Conservation (phyloP, 768 basidiomycete species). For the Tricholoma bakamatsutake region DNA sequence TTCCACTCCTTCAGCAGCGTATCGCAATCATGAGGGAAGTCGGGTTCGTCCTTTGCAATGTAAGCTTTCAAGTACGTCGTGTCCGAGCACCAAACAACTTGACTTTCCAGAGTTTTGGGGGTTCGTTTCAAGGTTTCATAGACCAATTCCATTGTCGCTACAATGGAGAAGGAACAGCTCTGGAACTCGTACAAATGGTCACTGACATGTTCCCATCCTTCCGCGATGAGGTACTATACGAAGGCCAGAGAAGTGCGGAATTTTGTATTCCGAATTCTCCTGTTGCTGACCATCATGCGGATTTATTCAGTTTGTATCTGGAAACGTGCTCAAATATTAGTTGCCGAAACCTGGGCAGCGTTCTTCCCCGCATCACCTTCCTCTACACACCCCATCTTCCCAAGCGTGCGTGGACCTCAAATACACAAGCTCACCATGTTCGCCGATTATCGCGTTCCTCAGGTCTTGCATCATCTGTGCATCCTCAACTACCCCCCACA, state of each 20-base stretch:
- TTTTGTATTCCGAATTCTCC: not conserved
- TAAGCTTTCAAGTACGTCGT: slow-evolving; percentile 27
- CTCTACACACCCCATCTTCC: slow-evolving; percentile 67
- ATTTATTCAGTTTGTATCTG: slow-evolving; percentile 60
- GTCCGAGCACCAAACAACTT: not conserved
- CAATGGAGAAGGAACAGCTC: slow-evolving; percentile 53
- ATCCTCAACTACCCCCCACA: slow-evolving; percentile 67
- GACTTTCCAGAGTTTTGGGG: slow-evolving; percentile 49
- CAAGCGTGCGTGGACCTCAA: slow-evolving; percentile 43
- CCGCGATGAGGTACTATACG: slow-evolving; percentile 57
- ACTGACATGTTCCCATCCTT: slow-evolving; percentile 68
- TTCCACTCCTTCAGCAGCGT: slow-evolving; percentile 69
- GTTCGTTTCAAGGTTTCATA: slow-evolving; percentile 66
- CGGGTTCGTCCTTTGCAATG: slow-evolving; percentile 64
- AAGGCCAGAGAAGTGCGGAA: slow-evolving; percentile 52
- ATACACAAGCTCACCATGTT: slow-evolving; percentile 87
- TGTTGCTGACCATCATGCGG: not conserved
- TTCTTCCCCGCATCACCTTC: slow-evolving; percentile 59
- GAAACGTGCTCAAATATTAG: slow-evolving; percentile 89
- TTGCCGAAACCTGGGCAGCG: slow-evolving; percentile 90
- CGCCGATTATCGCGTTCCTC: slow-evolving; percentile 89
- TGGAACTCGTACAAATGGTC: slow-evolving; percentile 70
- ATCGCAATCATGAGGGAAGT: slow-evolving; percentile 75
- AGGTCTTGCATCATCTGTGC: slow-evolving; percentile 79
- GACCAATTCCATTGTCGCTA: slow-evolving; percentile 51